A percentile compares a stretch with the other conserved stretches of the same genome.
Conservation (phyloP, 805 yeast species). For the Candida railenensis region DNA sequence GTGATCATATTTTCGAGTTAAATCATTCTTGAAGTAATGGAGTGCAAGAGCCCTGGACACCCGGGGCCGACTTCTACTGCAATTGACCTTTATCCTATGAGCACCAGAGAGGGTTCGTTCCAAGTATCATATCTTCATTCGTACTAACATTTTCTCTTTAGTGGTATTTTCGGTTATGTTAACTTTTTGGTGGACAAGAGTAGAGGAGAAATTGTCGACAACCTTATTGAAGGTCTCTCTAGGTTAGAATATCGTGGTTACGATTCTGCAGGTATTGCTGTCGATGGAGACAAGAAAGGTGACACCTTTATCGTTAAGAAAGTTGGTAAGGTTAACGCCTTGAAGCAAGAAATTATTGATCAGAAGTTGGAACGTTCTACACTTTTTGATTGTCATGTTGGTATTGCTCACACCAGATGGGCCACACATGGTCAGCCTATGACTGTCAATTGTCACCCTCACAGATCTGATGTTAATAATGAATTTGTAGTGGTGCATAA, state of each 20-base stretch:
- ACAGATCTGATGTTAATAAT: constrained; percentile 76
- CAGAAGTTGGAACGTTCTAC: constrained; percentile 56
- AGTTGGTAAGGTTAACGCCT: constrained; percentile 86
- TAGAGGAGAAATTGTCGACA: constrained; percentile 89
- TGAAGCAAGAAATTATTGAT: constrained; percentile 61
- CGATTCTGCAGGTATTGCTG: constrained; percentile 95
- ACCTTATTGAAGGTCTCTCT: constrained; percentile 78
- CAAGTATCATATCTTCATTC: too few relatives aligned
- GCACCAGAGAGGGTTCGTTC: too few relatives aligned
- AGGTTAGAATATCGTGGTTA: constrained; percentile 97
- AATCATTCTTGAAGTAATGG: too few relatives aligned
- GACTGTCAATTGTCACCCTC: constrained; percentile 90
- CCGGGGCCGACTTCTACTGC: too few relatives aligned
- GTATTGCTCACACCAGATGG: constrained; percentile 99
- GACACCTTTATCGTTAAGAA: constrained; percentile 75
- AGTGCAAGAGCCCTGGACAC: too few relatives aligned
- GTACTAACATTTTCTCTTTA: constrained; percentile 17
- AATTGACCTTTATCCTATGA: too few relatives aligned
- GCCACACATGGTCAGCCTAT: constrained; percentile 98
- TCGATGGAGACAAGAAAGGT: constrained; percentile 81
- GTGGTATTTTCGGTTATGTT: constrained; percentile 98
- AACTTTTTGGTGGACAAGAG: constrained; percentile 90
- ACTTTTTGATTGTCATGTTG: constrained; percentile 81
- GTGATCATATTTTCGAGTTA: too few relatives aligned
- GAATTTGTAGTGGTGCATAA: constrained; percentile 95